phyloP scores from a whole-genome alignment of 345 rosid species.

The Linum lewisii region DNA sequence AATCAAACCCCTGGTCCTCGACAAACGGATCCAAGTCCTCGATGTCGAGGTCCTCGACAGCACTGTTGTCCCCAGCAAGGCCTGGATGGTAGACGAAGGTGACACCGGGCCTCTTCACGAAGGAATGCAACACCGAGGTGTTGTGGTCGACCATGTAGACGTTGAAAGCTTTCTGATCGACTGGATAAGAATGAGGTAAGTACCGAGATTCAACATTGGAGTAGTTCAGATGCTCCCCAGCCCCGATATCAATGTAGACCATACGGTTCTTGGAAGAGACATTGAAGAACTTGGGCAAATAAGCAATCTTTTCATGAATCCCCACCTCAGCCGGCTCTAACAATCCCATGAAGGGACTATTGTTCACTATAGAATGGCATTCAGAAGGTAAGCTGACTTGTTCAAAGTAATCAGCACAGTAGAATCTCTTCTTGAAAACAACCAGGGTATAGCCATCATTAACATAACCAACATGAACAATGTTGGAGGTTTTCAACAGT shows the following conservation, averaged over 20 bases:
- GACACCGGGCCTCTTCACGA: constrained; percentile 56
- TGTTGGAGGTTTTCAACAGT: constrained; percentile 47
- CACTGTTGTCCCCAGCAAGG: constrained; percentile 33
- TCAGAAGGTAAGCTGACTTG: constrained; percentile 44
- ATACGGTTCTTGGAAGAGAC: constrained; percentile 36
- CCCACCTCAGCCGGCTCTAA: constrained; percentile 53
- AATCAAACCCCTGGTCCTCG: constrained; percentile 55
- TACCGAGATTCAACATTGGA: constrained; percentile 38
- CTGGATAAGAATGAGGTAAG: constrained; percentile 49
- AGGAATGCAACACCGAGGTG: constrained; percentile 57
- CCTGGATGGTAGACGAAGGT: constrained; percentile 78
- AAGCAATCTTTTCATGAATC: constrained; percentile 33
- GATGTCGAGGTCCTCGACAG: constrained; percentile 3
- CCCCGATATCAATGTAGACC: constrained; percentile 64
- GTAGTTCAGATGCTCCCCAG: constrained; percentile 42
- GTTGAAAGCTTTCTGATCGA: constrained; percentile 45
- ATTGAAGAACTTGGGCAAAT: constrained; percentile 58
- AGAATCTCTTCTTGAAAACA: constrained; percentile 49
- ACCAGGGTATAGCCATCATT: constrained; percentile 47
- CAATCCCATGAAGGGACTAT: constrained; percentile 30
- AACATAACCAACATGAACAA: constrained; percentile 56
- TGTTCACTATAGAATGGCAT: constrained; percentile 43
- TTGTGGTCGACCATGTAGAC: constrained; percentile 73
- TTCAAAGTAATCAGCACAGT: constrained; percentile 29
- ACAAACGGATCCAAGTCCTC: constrained; percentile 41